phyloP scores from a whole-genome alignment of 495 filamentous ascomycete species.

The Collariella sp. region DNA sequence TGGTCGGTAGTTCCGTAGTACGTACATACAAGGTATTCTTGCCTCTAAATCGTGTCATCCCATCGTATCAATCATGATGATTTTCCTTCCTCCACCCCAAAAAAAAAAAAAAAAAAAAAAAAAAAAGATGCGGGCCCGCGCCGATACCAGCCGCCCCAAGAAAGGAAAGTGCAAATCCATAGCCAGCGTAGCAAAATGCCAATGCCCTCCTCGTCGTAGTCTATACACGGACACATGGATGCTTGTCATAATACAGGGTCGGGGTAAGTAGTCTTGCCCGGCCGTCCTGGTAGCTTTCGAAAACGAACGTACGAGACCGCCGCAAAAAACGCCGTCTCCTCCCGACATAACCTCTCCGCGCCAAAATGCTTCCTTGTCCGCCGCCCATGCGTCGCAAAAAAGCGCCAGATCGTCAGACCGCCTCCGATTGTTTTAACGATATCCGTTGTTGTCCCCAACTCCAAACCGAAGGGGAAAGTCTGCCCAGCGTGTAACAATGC shows the following conservation, averaged over 20 bases:
- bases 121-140: conserved; percentile 1
- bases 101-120: background rate
- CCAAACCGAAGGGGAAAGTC: background rate
- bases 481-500: background rate
- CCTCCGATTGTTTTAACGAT: conserved; percentile 1
- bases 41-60: conserved; percentile 11
- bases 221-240: conserved; percentile 8
- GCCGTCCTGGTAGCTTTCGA: background rate
- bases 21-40: conserved; percentile 13
- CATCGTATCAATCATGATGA: conserved; percentile 13
- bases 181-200: conserved; percentile 11
- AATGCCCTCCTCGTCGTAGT: conserved; percentile 7
- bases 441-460: background rate
- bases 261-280: no score
- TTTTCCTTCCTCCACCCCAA: background rate
- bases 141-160: background rate
- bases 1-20: conserved; percentile 11
- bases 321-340: background rate
- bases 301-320: background rate
- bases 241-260: conserved; percentile 8
- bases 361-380: background rate
- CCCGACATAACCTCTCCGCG: background rate
- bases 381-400: background rate
- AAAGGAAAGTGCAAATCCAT: conserved; percentile 7
- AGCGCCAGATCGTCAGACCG: background rate